Conservation (phyloP, 192 early-diverging fungal species). For the Chytriomyces confervae region DNA sequence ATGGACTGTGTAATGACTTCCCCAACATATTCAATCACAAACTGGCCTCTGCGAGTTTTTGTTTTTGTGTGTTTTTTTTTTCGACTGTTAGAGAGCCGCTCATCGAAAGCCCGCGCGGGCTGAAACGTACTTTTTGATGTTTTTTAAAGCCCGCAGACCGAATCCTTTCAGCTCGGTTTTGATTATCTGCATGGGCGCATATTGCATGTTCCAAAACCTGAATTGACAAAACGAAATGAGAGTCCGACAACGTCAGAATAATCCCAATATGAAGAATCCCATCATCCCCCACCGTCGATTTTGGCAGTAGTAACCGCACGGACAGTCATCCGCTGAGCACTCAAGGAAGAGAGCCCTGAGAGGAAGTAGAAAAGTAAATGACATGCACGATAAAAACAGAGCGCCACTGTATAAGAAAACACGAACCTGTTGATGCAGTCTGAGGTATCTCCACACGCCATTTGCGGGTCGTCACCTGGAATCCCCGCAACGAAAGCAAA, state of each 20-base stretch:
- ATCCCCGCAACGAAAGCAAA: neutral
- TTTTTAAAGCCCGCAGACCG: conserved; percentile 79
- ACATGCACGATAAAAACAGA: conserved; percentile 73
- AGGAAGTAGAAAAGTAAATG: conserved; percentile 55
- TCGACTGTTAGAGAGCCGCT: neutral
- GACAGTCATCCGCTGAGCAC: conserved; percentile 88
- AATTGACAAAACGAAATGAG: neutral
- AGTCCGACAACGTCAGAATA: neutral
- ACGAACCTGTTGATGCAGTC: conserved; percentile 84
- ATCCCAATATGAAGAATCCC: neutral
- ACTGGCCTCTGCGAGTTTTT: conserved; percentile 66
- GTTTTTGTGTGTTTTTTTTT: neutral
- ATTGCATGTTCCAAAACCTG: conserved; percentile 85
- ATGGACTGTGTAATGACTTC: conserved; percentile 86
- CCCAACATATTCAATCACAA: conserved; percentile 98
- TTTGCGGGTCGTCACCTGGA: conserved; percentile 53
- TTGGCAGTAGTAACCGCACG: conserved; percentile 83
- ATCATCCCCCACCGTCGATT: conserved; percentile 71
- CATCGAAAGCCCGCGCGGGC: neutral
- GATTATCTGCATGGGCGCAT: conserved; percentile 86
- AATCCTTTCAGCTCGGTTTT: conserved; percentile 91
- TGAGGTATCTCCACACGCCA: conserved; percentile 87
- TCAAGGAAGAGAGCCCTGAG: conserved; percentile 79
- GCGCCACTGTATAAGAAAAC: conserved; percentile 79
- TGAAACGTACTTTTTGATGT: conserved; percentile 63